phyloP scores from a whole-genome alignment of 1,139 yeast genomes.

The Hansenula lynferdii region DNA sequence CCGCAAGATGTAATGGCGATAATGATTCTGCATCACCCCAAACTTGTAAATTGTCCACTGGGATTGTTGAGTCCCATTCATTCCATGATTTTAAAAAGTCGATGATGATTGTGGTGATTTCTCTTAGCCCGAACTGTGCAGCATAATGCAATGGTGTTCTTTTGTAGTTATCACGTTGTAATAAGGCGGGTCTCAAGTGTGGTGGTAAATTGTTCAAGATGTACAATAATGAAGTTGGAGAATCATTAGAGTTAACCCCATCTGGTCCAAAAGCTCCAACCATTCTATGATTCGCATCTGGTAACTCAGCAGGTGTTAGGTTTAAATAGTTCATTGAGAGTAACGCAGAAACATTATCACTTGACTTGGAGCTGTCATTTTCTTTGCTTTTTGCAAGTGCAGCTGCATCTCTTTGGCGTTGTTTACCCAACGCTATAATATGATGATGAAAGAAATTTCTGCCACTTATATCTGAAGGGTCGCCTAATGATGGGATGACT shows the following conservation, averaged over 20 bases:
- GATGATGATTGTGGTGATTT: slow-evolving; percentile 54
- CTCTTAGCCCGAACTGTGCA: slow-evolving; percentile 78
- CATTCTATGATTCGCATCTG: slow-evolving; percentile 36
- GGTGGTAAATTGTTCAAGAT: slow-evolving; percentile 50
- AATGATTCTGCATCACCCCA: slow-evolving; percentile 87
- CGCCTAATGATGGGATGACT: slow-evolving; percentile 45
- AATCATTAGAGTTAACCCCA: slow-evolving; percentile 51
- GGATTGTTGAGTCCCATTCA: slow-evolving; percentile 37
- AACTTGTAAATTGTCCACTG: slow-evolving; percentile 52
- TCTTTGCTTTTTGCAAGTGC: slow-evolving; percentile 1
- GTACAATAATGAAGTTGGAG: slow-evolving; percentile 47
- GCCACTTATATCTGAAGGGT: slow-evolving; percentile 71
- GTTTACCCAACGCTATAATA: slow-evolving; percentile 70
- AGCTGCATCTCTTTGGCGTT: slow-evolving; percentile 11
- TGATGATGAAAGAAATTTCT: slow-evolving; percentile 84
- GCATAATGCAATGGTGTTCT: slow-evolving; percentile 91
- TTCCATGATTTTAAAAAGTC: slow-evolving; percentile 48
- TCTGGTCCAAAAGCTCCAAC: slow-evolving; percentile 58
- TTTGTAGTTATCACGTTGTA: slow-evolving; percentile 67
- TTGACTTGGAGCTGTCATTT: not conserved
- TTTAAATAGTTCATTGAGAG: slow-evolving; percentile 21
- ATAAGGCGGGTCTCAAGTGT: slow-evolving; percentile 46
- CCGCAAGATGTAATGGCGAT: slow-evolving; percentile 81
- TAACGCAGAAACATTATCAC: slow-evolving; percentile 4
- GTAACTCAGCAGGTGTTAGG: slow-evolving; percentile 44